A percentile compares a stretch with the other conserved stretches of the same genome.
phyloP scores from a whole-genome alignment of 2,329 filamentous ascomycete species.

The Pseudogymnoascus sp. region DNA sequence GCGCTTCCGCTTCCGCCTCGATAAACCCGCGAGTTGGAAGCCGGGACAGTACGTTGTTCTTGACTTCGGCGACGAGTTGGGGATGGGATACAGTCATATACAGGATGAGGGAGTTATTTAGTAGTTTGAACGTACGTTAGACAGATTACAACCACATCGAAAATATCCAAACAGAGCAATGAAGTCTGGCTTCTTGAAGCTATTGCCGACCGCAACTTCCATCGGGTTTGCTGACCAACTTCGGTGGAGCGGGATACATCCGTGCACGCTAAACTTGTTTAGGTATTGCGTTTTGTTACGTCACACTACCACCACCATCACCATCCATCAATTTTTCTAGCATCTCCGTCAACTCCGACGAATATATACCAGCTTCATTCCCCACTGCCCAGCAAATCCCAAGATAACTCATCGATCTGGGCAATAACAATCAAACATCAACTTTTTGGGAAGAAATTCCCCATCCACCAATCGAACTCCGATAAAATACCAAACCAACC shows the following conservation, averaged over 20 bases:
- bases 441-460: not conserved
- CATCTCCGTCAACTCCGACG: not conserved
- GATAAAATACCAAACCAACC: not conserved
- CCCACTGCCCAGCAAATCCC: not conserved
- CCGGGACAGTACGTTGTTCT: slow-evolving; percentile 73
- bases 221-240: not conserved
- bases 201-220: not conserved
- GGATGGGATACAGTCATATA: slow-evolving; percentile 75
- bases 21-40: slow-evolving; percentile 39
- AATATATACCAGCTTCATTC: not conserved
- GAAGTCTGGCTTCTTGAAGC: not conserved
- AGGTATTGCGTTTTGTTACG: not conserved
- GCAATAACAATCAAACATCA: not conserved
- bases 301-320: not conserved
- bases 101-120: slow-evolving; percentile 44
- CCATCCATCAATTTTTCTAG: not conserved
- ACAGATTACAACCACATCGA: not conserved
- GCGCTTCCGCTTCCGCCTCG: slow-evolving; percentile 51
- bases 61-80: slow-evolving; percentile 60
- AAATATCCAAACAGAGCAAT: not conserved
- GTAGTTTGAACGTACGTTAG: not conserved
- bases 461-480: not conserved
- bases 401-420: slow-evolving; percentile 1
- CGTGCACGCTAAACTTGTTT: not conserved
- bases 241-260: not conserved